Base-by-base conservation (phyloP, 2,329 filamentous ascomycete genomes). In the Fusarium nurragi region DNA sequence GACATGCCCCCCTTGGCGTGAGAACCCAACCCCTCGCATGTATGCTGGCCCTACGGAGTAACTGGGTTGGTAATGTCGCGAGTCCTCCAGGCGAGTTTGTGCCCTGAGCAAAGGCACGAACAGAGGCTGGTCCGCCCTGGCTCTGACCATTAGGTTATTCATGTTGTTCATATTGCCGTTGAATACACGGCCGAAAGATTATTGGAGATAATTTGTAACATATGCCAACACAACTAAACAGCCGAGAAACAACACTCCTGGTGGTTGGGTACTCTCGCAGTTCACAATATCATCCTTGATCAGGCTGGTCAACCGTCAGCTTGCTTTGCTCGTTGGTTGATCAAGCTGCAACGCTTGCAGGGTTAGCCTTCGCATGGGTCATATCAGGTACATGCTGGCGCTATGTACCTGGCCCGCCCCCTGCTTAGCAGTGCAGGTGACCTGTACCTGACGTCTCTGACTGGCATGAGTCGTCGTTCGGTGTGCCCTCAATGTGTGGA, bases 361-460 rank as follows among this genome's bases (percentile, higher is more conserved):
- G 67, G 68, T 34, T 54, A 61, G 50, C 43, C 61, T 48, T 54
- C 49, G 57, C 61, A 72, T 72, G 68, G 64, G 60, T 70, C 68
- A 63, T 53, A 63, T 71, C 68, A 69, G 67, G 70, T 66, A 72
- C 68, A 57, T 64, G 41, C 59, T 64, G 60, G 65, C 69, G 71
- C 72, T 72, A 70, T 74, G 73, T 74, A 74, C 73, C 74, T 75
- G 73, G 69, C 73, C 71, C 64, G 71, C 68, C 68, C 64, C 69
- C 65, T 73, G 71, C 73, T 70, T 71, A 73, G 41, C 55, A 69
- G 74, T 60, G 74, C 73, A 76, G 75, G 73, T 76, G 74, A 76
- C 74, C 72, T 76, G 75, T 77, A 73, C 75, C 75, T 77, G 75
- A 72, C 75, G 73, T 75, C 64, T 65, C 64, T 67, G 69, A 63